Evolutionary conservation across 306 rosid genomes (phyloP).

Genomic region (Amphicarpaea edgeworthii): DNA sequence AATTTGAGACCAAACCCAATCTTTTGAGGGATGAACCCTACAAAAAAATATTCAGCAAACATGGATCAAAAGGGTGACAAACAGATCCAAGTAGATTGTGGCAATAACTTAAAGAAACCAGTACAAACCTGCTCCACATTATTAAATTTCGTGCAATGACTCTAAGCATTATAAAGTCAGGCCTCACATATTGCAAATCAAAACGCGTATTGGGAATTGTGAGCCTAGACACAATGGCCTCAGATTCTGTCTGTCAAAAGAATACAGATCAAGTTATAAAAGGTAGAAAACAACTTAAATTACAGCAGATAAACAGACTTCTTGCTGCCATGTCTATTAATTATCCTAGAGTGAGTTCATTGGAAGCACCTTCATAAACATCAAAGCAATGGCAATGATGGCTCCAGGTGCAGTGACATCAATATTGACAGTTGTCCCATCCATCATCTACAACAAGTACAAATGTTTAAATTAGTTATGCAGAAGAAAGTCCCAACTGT

Average conservation of each 20-base stretch:
- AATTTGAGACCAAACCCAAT: conserved; percentile 92
- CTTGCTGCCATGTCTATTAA: conserved; percentile 42
- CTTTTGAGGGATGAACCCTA: conserved; percentile 91
- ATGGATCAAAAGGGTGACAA: conserved; percentile 45
- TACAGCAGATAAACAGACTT: conserved; percentile 39
- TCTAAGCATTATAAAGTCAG: conserved; percentile 97
- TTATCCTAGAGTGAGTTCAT: conserved; percentile 37
- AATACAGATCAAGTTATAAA: conserved; percentile 47
- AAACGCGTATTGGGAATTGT: conserved; percentile 81
- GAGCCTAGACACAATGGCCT: conserved; percentile 84
- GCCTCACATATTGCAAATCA: conserved; percentile 96
- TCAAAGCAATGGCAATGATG: conserved; percentile 85
- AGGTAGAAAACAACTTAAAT: conserved; percentile 33
- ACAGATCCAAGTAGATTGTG: conserved; percentile 36
- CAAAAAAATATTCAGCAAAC: conserved; percentile 43
- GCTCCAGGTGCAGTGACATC: conserved; percentile 99
- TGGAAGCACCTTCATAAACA: conserved; percentile 83
- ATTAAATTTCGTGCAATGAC: conserved; percentile 93
- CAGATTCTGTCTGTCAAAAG: conserved; percentile 82
- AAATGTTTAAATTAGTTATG: conserved; percentile 41
- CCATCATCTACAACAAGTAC: conserved; percentile 77
- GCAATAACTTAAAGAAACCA: conserved; percentile 39
- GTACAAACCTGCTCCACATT: conserved; percentile 94
- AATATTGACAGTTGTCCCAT: conserved; percentile 82
- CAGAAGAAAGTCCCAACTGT: conserved; percentile 11